Evolutionary conservation across 257 asterid genomes (phyloP), one percentile per base, ranked within the genome.

Genomic region (Leptodermis oblonga): DNA sequence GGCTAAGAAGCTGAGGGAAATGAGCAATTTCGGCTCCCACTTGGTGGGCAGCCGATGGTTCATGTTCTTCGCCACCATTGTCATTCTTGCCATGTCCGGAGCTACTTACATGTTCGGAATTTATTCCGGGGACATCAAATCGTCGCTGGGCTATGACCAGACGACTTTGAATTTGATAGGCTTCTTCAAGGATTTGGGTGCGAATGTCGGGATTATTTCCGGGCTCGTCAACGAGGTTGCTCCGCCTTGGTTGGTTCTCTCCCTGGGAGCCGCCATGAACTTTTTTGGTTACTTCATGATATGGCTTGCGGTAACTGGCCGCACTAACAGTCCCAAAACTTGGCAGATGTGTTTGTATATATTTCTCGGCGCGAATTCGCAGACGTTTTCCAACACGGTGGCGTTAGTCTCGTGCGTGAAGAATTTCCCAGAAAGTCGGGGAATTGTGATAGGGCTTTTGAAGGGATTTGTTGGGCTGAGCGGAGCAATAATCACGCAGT

Each of bases 331-430:
- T 20, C 90, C 92, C 1, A 65, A 41, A 0, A 49, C 84, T 4
- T 88, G 95, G 95, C 88, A 82, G 76, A 82, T 88, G 86, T 86
- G 95, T 76, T 31, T 82, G 13, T 88, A 79, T 42, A 86, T 88
- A 11, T 88, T 83, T 31, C 54, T 86, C 0, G 95, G 95, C 36
- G 86, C 95, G 0, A 88, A 82, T 72, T 88, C 95, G 3, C 95
- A 88, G 67, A 72, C 92, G 0, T 86, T 86, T 64, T 71, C 88
- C 0, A 88, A 88, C 68, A 88, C 95, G 0, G 95, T 86, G 0
- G 90, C 87, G 0, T 52, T 88, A 4, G 90, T 86, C 2, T 75
- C 92, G 0, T 88, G 95, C 48, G 95, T 88, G 1, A 84, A 83
- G 76, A 87, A 80, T 34, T 87, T 87, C 81, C 90, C 92, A 0